phyloP scores from a whole-genome alignment of 2,329 filamentous ascomycete species.

The Podosphaera fusca region DNA sequence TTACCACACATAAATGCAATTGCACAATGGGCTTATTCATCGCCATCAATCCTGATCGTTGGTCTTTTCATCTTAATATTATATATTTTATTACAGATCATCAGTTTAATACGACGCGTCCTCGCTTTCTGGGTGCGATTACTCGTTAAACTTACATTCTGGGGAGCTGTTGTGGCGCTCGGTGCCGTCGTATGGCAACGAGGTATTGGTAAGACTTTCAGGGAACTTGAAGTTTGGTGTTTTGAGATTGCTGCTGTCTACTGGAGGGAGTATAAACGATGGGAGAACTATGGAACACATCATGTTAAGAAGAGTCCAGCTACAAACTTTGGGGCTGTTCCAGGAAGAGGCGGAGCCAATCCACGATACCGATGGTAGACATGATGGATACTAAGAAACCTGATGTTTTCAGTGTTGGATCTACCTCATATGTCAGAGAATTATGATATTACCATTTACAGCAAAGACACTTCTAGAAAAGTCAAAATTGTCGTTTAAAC shows the following conservation, averaged over 20 bases:
- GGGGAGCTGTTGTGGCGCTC: slow-evolving; percentile 31
- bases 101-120: slow-evolving; percentile 46
- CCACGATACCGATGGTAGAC: too few species aligned
- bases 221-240: slow-evolving; percentile 31
- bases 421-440: too few species aligned
- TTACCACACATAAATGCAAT: slow-evolving; percentile 6
- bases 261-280: slow-evolving; percentile 28
- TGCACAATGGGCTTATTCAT: slow-evolving; percentile 7
- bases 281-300: not conserved
- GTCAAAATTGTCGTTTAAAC: too few species aligned
- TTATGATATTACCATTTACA: too few species aligned
- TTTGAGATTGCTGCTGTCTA: slow-evolving; percentile 29
- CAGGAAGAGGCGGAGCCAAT: too few species aligned
- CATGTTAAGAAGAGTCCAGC: too few species aligned
- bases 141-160: slow-evolving; percentile 37
- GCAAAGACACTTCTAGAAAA: too few species aligned
- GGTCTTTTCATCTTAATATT: slow-evolving; percentile 34
- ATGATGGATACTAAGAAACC: too few species aligned
- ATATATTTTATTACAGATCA: slow-evolving; percentile 38
- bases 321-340: too few species aligned
- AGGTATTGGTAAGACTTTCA: slow-evolving; percentile 38
- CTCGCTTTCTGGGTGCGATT: slow-evolving; percentile 60
- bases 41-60: slow-evolving; percentile 22
- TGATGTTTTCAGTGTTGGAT: too few species aligned
- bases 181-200: slow-evolving; percentile 38